Conservation (phyloP, 176 grass and related monocot genomes). For the Tuctoria greenei region DNA sequence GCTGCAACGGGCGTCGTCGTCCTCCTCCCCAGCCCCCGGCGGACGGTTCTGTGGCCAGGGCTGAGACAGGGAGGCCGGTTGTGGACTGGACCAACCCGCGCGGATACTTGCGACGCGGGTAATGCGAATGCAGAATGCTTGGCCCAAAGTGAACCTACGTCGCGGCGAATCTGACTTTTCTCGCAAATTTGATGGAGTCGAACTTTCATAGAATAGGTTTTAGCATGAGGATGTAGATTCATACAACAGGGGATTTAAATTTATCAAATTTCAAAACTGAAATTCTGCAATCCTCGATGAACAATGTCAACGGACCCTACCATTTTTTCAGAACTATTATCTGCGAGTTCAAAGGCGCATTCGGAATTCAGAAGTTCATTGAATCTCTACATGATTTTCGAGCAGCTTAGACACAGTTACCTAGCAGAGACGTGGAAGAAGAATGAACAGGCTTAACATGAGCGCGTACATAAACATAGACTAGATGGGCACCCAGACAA, state of each 20-base stretch:
- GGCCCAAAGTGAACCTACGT: constrained; percentile 1
- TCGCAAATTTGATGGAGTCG: background rate
- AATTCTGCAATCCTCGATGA: background rate
- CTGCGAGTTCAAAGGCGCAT: no score
- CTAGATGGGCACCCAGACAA: no score
- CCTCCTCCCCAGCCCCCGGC: background rate
- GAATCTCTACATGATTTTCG: background rate
- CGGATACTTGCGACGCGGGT: constrained; percentile 17
- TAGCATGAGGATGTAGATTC: background rate
- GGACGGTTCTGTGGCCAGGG: constrained; percentile 29
- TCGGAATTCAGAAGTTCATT: background rate
- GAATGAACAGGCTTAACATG: background rate
- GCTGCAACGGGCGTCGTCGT: constrained; percentile 12
- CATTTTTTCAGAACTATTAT: no score
- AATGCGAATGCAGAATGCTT: constrained; percentile 21
- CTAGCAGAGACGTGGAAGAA: background rate
- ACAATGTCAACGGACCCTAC: no score
- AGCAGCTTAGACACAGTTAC: no score
- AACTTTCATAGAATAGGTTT: background rate
- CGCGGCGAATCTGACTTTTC: background rate
- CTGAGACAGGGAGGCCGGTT: constrained; percentile 31
- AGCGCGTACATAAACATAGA: background rate
- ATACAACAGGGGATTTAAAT: background rate
- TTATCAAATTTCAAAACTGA: background rate
- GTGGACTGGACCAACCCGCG: constrained; percentile 12